Percentiles rank a stretch among this genome's conserved stretches.
Conservation (phyloP, 2,329 filamentous ascomycete genomes). For the Niveomyces coronatus region DNA sequence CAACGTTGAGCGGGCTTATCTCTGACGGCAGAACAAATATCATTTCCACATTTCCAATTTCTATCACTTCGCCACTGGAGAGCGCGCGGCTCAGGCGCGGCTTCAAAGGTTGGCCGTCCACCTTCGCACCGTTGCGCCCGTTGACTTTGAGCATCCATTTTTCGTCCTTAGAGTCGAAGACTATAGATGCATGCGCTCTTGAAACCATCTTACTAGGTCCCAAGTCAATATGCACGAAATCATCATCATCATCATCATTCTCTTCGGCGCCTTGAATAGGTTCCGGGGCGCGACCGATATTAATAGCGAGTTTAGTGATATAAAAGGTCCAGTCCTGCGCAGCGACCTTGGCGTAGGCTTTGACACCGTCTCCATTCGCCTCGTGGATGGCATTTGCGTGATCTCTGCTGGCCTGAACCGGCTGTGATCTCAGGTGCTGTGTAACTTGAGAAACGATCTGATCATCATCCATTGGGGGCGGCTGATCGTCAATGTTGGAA, state of each 20-base stretch:
- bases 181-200: conserved; percentile 64
- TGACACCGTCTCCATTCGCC: conserved; percentile 49
- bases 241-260: conserved; percentile 35
- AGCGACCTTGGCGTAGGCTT: conserved; percentile 74
- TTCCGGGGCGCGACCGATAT: conserved; percentile 63
- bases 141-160: conserved; percentile 81
- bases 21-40: conserved; percentile 90
- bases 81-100: conserved; percentile 56
- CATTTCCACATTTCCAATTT: conserved; percentile 92
- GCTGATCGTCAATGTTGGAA: conserved; percentile 19
- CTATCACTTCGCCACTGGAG: conserved; percentile 80
- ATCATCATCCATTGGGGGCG: conserved; percentile 40
- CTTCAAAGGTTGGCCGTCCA: conserved; percentile 65
- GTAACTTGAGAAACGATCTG: conserved; percentile 46
- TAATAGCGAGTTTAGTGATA: conserved; percentile 62
- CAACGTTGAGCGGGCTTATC: conserved; percentile 53
- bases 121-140: conserved; percentile 80
- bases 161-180: conserved; percentile 56
- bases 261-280: conserved; percentile 29
- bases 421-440: conserved; percentile 37
- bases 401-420: conserved; percentile 50
- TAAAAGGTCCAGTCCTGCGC: conserved; percentile 80
- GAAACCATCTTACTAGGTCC: conserved; percentile 76
- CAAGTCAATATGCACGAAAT: conserved; percentile 80
- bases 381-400: conserved; percentile 56